Evolutionary conservation across 306 rosid genomes (phyloP).

Genomic region (Abrus precatorius): DNA sequence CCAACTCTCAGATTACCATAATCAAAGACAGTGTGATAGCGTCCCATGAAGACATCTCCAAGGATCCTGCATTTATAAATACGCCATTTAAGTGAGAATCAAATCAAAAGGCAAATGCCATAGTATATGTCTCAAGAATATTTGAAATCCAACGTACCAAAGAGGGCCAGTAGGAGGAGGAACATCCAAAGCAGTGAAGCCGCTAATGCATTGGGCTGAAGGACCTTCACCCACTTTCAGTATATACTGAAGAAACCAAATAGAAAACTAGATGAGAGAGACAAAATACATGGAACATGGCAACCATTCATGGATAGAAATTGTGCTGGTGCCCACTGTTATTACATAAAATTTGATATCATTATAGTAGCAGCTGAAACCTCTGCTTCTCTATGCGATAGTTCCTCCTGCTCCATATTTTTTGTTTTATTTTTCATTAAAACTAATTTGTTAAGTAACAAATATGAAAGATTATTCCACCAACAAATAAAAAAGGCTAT

Average conservation of each 20-base stretch:
- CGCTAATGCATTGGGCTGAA: conserved; percentile 88
- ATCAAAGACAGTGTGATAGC: conserved; percentile 90
- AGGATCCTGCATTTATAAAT: conserved; percentile 74
- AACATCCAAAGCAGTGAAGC: conserved; percentile 78
- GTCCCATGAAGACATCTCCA: conserved; percentile 95
- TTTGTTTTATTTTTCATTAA: conserved; percentile 10
- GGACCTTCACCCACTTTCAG: conserved; percentile 80
- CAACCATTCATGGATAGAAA: conserved; percentile 11
- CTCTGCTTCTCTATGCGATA: not conserved
- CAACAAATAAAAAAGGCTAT: conserved; percentile 3
- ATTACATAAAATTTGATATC: not conserved
- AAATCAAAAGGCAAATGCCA: conserved; percentile 1
- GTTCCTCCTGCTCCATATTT: not conserved
- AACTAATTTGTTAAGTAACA: not conserved
- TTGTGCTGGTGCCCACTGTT: not conserved
- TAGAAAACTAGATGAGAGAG: conserved; percentile 37
- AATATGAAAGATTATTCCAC: not conserved
- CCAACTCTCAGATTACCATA: conserved; percentile 79
- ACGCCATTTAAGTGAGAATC: conserved; percentile 36
- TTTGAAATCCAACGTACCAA: conserved; percentile 62
- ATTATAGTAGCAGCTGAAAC: conserved; percentile 2
- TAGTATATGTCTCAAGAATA: conserved; percentile 9
- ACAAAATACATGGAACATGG: conserved; percentile 28
- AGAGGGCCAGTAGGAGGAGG: conserved; percentile 98
- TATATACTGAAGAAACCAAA: conserved; percentile 73